These are phyloP conservation scores for Pestalotiopsis sp. DNA, from an alignment of 2,329 filamentous ascomycete species.

Conservation along the genomic window DNA sequence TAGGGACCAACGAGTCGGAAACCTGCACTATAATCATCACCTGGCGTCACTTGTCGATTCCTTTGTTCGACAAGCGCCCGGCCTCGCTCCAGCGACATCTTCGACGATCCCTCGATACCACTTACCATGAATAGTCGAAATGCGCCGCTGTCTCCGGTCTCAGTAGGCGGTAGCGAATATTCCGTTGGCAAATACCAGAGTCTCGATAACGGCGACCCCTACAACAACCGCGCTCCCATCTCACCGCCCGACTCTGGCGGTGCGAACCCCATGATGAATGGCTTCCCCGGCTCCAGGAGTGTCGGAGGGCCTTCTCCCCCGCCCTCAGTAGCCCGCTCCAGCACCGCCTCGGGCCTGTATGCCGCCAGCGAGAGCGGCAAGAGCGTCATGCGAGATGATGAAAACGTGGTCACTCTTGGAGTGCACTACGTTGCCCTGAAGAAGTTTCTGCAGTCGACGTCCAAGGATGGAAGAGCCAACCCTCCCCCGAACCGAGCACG, in stretches of 20 bases:
- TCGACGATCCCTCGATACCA: slow-evolving; percentile 13
- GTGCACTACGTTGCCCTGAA: slow-evolving; percentile 84
- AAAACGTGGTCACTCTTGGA: slow-evolving; percentile 63
- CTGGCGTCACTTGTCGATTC: slow-evolving; percentile 16
- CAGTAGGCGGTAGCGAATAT: slow-evolving; percentile 83
- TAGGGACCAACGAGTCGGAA: neutral
- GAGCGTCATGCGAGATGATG: slow-evolving; percentile 58
- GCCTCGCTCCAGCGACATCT: slow-evolving; percentile 19
- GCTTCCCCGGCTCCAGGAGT: slow-evolving; percentile 59
- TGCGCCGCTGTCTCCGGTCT: slow-evolving; percentile 80
- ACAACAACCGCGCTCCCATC: slow-evolving; percentile 59
- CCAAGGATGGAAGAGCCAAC: slow-evolving; percentile 74
- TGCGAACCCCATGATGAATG: slow-evolving; percentile 63
- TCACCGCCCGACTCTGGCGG: slow-evolving; percentile 73
- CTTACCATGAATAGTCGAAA: slow-evolving; percentile 71
- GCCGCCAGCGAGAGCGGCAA: slow-evolving; percentile 67
- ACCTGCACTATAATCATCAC: neutral
- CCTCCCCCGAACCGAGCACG: slow-evolving; percentile 84
- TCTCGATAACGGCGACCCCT: slow-evolving; percentile 54
- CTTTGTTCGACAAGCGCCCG: slow-evolving; percentile 23
- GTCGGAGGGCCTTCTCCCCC: slow-evolving; percentile 78
- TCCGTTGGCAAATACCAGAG: slow-evolving; percentile 70
- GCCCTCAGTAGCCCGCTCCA: slow-evolving; percentile 83
- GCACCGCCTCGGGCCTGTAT: slow-evolving; percentile 79
- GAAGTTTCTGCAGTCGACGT: slow-evolving; percentile 70